A percentile compares a stretch with the other conserved stretches of the same genome.
phyloP scores from a whole-genome alignment of 495 filamentous ascomycete species.

The Chlorociboria aeruginascens region DNA sequence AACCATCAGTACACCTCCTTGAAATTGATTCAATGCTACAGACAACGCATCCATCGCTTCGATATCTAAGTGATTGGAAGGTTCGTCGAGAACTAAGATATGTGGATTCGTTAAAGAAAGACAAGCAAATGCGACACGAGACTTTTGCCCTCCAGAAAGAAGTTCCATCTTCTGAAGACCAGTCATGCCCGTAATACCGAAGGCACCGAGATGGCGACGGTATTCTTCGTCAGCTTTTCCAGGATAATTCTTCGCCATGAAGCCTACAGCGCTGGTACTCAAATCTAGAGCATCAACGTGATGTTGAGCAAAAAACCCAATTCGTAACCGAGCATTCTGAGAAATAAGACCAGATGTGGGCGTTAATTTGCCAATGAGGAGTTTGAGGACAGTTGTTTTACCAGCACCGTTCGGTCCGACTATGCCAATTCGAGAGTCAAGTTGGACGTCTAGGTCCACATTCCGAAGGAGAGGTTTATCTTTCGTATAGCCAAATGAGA shows the following conservation, averaged over 20 bases:
- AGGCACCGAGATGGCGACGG: constrained; percentile 86
- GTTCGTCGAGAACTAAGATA: constrained; percentile 96
- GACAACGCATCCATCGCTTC: constrained; percentile 97
- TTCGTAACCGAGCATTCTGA: constrained; percentile 70
- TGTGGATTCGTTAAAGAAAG: constrained; percentile 87
- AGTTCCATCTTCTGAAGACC: constrained; percentile 93
- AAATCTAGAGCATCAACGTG: constrained; percentile 96
- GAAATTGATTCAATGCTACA: constrained; percentile 70
- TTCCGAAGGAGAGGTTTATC: constrained; percentile 72
- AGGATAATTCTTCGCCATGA: constrained; percentile 88
- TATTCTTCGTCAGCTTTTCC: constrained; percentile 95
- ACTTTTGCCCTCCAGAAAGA: constrained; percentile 96
- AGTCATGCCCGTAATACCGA: constrained; percentile 96
- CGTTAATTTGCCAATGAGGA: constrained; percentile 77
- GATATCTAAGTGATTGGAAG: constrained; percentile 97
- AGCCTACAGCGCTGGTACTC: constrained; percentile 75
- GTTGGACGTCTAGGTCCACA: constrained; percentile 91
- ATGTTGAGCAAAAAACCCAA: constrained; percentile 97
- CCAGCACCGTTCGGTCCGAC: constrained; percentile 97
- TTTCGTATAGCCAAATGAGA: constrained; percentile 78
- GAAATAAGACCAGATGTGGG: constrained; percentile 74
- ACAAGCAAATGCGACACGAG: constrained; percentile 92
- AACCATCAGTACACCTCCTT: constrained; percentile 96
- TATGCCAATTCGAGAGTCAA: constrained; percentile 96
- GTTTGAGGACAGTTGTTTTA: constrained; percentile 92